Evolutionary conservation across 208 protist genomes (phyloP), one percentile per base, ranked within the genome.

Genomic region (Kentomonas sorsogonicus): DNA sequence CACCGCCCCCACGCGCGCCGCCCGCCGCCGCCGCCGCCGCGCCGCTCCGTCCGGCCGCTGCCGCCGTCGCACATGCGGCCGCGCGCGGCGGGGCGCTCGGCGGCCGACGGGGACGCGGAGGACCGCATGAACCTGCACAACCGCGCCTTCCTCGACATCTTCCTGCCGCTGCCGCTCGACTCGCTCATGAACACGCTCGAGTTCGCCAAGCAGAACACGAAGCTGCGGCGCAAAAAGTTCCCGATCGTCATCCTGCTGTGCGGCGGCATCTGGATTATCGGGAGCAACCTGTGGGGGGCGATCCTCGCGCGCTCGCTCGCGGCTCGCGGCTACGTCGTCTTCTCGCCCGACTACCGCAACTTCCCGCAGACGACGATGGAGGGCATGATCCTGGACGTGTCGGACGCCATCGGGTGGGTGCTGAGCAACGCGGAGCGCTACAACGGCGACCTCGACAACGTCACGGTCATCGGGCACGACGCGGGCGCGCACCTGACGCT

Each of bases 311-410:
- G 83, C 2, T 54, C 92, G 10, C 60, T 95, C 3, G 73, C 86
- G 10, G 62, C 72, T 30, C 72, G 85, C 36, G 89, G 89, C 31
- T 91, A 90, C 72, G 62, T 93, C 27, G 86, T 92, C 13, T 93
- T 95, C 71, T 89, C 81, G 68, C 89, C 89, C 9, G 89, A 95
- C 80, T 95, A 95, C 72, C 85, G 89, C 48, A 95, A 95, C 77
- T 95, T 93, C 58, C 89, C 89, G 29, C 86, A 93, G 73, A 91
- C 81, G 31, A 80, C 79, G 55, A 82, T 95, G 83, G 83, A 89
- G 58, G 89, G 83, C 39, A 95, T 95, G 89, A 82, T 80, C 62
- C 69, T 87, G 25, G 89, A 95, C 64, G 72, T 91, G 22, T 90
- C 81, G 10, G 89, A 93, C 45, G 86, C 89, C 38, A 77, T 95